Base-by-base conservation (phyloP, 106 monocot genomes). In the Allium cepa region DNA sequence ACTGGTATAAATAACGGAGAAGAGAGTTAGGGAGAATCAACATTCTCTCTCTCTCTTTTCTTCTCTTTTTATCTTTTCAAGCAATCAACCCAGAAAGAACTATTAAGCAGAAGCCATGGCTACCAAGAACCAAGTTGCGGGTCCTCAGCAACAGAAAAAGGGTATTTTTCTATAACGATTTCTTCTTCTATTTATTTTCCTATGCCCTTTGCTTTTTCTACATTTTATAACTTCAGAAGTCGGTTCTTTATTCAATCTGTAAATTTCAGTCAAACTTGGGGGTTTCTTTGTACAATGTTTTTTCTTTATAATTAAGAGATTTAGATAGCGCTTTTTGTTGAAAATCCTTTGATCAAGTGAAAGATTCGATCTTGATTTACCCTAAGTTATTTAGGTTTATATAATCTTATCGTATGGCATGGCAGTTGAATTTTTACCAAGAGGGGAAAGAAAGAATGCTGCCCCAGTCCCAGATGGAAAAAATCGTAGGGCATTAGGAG, bases 401-500 rank as follows among this genome's bases (percentile, higher is more conserved):
- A 36, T 36, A 36, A 36, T 36, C 36, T 36, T 36, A 36, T 1
- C 36, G 5, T 36, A 36, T 36, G 36, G 36, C 36, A 36, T 36
- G 36, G 36, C 36, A 36, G 36, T 36, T 36, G 36, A 36, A 36
- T 36, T 36, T 36, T 36, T 74, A 47, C 60, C 68, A 9, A 53
- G 60, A 53, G 68, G 17, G 10, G 62, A 75, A 47, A 45, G 51
- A 14, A 75, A 75, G 53, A 51, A 36, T 46, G 61, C 61, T 61
- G 67, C 46, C n/a, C 17, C 36, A 17, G 46, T 27, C 9, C 67
- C 17, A 52, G 75, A 75, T 15, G 60, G 52, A 10, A 75, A 75
- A 55, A 75, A 75, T 11, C 68, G 75, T 46, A 59, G 61, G n/a
- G 68, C 68, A 18, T 68, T 75, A 13, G 75, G 46, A 14, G 75